These are phyloP conservation scores for Tetrastigma voinierianum DNA, from an alignment of 164 flowering plant species.

Conservation along the genomic window DNA sequence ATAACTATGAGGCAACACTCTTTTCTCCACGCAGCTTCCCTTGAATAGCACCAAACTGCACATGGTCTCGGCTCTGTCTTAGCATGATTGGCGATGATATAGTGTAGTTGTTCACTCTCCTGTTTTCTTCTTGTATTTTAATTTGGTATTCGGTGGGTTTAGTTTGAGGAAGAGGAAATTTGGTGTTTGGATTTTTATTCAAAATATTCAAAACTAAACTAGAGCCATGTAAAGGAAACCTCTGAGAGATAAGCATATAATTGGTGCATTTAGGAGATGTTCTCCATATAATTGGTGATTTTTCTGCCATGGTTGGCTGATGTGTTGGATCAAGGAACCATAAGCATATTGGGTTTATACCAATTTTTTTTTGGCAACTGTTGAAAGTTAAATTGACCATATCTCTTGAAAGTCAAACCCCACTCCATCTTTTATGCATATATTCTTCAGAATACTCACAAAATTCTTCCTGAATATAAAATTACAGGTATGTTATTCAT, in stretches of 20 bases:
- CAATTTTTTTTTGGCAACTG: constrained; percentile 32
- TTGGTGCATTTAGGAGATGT: too few species aligned
- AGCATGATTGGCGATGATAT: constrained; percentile 21
- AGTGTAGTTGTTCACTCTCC: constrained; percentile 35
- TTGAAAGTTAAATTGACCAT: constrained; percentile 21
- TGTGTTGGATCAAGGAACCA: background rate
- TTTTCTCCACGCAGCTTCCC: background rate
- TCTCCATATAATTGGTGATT: too few species aligned
- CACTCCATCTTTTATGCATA: constrained; percentile 18
- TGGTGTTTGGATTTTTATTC: constrained; percentile 3
- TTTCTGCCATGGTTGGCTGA: background rate
- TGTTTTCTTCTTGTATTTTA: constrained; percentile 55
- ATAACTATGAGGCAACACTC: constrained; percentile 14
- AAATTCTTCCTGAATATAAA: background rate
- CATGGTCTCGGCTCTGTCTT: constrained; percentile 26
- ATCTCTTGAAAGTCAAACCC: constrained; percentile 37
- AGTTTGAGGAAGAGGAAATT: constrained; percentile 31
- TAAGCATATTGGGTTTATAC: constrained; percentile 33
- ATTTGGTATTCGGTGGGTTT: constrained; percentile 63
- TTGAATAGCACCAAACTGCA: constrained; percentile 31
- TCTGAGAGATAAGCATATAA: background rate
- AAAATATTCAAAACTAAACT: constrained; percentile 1
- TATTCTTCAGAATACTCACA: background rate
- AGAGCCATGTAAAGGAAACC: background rate
- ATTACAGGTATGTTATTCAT: background rate